These are phyloP conservation scores for Combretum micranthum DNA, from an alignment of 345 rosid species.

Conservation along the genomic window DNA sequence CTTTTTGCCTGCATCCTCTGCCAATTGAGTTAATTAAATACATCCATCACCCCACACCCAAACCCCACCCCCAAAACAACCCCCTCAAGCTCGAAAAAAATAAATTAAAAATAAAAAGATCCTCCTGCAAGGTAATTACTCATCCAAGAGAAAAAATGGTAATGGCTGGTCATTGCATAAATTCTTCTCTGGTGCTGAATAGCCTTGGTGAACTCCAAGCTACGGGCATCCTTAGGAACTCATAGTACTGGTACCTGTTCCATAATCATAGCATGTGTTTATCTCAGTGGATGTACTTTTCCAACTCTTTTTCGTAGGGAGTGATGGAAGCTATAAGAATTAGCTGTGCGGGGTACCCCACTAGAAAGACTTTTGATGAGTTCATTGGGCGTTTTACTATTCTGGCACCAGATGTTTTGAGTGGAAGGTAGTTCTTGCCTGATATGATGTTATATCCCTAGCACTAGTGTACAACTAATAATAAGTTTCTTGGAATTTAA, in stretches of 20 bases:
- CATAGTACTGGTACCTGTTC: conserved; percentile 4
- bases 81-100: too few relatives aligned
- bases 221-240: conserved; percentile 5
- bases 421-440: conserved; percentile 41
- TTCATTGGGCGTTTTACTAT: conserved; percentile 60
- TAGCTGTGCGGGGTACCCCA: conserved; percentile 96
- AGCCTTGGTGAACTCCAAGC: conserved; percentile 1
- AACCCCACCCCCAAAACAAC: too few relatives aligned
- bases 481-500: not conserved
- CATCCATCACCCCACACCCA: too few relatives aligned
- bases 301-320: conserved; percentile 37
- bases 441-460: not conserved
- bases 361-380: conserved; percentile 75
- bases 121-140: too few relatives aligned
- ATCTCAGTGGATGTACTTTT: not conserved
- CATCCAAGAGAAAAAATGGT: too few relatives aligned
- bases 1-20: too few relatives aligned
- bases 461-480: not conserved
- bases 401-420: conserved; percentile 50
- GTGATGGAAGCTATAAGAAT: conserved; percentile 99
- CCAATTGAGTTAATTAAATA: too few relatives aligned
- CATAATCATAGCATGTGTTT: conserved; percentile 7
- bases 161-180: too few relatives aligned
- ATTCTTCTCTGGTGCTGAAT: too few relatives aligned
- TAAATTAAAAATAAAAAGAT: too few relatives aligned